Conservation (phyloP, 495 filamentous ascomycete species). For the Bathelium albidoporum region DNA sequence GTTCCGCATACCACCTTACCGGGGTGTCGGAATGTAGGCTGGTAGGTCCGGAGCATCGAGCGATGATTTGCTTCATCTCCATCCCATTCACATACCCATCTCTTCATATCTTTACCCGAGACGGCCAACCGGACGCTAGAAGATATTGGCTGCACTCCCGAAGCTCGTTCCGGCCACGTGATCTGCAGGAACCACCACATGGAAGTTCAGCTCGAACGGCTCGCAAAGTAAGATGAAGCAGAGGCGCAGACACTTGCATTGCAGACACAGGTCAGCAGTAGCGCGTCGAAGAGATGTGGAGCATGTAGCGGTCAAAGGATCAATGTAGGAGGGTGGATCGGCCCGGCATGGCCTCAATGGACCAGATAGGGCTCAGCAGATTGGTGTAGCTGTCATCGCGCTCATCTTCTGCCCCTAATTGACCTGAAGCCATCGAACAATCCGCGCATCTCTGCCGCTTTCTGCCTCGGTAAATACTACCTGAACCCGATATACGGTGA, state of each 20-base stretch:
- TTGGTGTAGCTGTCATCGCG: neutral
- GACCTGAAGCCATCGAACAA: too few relatives aligned
- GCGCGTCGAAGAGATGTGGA: conserved; percentile 8
- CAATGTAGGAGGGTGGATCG: neutral
- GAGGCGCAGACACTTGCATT: conserved; percentile 23
- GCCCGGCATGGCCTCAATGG: neutral
- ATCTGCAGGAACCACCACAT: conserved; percentile 23
- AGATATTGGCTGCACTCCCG: conserved; percentile 29
- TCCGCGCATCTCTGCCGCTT: too few relatives aligned
- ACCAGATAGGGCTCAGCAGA: neutral
- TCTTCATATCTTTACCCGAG: conserved; percentile 31
- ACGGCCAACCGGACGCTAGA: conserved; percentile 29
- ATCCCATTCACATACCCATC: conserved; percentile 26
- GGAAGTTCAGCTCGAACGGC: conserved; percentile 23
- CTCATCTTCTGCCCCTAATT: neutral
- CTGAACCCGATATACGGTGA: too few relatives aligned
- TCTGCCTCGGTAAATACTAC: too few relatives aligned
- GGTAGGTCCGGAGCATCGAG: too few relatives aligned
- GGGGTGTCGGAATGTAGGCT: conserved; percentile 26
- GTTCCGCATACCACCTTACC: conserved; percentile 28
- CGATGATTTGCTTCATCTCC: conserved; percentile 22
- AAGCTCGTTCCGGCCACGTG: conserved; percentile 22
- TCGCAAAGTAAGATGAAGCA: conserved; percentile 20
- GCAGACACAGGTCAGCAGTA: conserved; percentile 10
- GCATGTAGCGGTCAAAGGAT: conserved; percentile 4